Percentiles rank a stretch among this genome's conserved stretches.
phyloP scores from a whole-genome alignment of 2,329 filamentous ascomycete species.

The Arachnopeziza araneosa region DNA sequence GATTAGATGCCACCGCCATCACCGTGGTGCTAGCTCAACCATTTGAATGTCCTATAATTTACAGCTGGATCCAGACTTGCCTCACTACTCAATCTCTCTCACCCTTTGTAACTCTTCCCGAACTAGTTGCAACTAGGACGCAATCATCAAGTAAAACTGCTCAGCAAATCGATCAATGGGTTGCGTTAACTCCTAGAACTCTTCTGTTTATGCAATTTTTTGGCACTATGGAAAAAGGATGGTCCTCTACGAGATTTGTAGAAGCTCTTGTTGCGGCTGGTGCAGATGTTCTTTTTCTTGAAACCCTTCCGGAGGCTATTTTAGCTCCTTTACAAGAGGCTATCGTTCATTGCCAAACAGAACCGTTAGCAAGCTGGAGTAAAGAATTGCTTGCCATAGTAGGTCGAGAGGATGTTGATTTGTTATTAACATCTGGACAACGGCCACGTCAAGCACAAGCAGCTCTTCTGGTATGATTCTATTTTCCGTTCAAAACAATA shows the following conservation, averaged over 20 bases:
- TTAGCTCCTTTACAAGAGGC: constrained; percentile 75
- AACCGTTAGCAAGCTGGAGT: constrained; percentile 73
- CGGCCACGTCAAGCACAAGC: constrained; percentile 23
- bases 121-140: constrained; percentile 36
- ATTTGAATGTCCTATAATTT: constrained; percentile 53
- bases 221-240: constrained; percentile 44
- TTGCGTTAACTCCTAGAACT: constrained; percentile 54
- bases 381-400: constrained; percentile 67
- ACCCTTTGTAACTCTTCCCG: constrained; percentile 45
- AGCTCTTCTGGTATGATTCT: constrained; percentile 22
- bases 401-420: constrained; percentile 73
- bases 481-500: background rate
- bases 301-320: constrained; percentile 82
- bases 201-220: constrained; percentile 66
- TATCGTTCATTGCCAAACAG: constrained; percentile 77
- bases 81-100: constrained; percentile 27
- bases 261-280: constrained; percentile 68
- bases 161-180: constrained; percentile 22
- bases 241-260: constrained; percentile 57
- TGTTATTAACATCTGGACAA: constrained; percentile 50
- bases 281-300: constrained; percentile 61
- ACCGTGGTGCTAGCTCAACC: constrained; percentile 38
- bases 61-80: constrained; percentile 46
- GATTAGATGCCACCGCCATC: constrained; percentile 14
- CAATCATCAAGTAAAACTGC: constrained; percentile 11